phyloP scores from a whole-genome alignment of 345 rosid genomes.

The Capsella bursapastoris region DNA sequence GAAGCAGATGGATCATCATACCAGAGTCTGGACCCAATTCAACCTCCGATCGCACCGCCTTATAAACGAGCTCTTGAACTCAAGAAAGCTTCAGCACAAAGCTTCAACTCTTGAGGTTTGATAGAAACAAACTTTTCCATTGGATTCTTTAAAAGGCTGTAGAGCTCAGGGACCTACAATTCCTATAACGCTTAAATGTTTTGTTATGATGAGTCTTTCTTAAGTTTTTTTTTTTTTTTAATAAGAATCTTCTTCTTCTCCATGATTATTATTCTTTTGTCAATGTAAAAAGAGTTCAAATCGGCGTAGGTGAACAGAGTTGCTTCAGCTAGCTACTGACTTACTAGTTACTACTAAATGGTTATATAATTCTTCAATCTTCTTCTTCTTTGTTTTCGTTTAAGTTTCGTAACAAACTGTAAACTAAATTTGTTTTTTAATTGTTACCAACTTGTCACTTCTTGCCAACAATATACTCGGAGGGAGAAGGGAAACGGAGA shows the following conservation, averaged over 20 bases:
- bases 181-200: constrained; percentile 28
- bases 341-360: not conserved
- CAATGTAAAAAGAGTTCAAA: constrained; percentile 15
- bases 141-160: constrained; percentile 51
- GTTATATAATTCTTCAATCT: not conserved
- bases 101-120: constrained; percentile 48
- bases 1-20: constrained; percentile 66
- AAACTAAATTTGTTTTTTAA: not conserved
- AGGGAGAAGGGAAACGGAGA: no score
- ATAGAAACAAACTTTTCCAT: constrained; percentile 46
- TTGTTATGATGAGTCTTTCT: constrained; percentile 21
- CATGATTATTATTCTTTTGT: not conserved
- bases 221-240: not conserved
- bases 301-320: constrained; percentile 13
- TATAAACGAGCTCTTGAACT: constrained; percentile 85
- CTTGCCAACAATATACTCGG: not conserved
- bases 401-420: constrained; percentile 14
- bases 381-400: not conserved
- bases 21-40: constrained; percentile 88
- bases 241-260: not conserved
- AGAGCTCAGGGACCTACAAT: constrained; percentile 34
- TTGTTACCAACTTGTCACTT: constrained; percentile 15
- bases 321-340: constrained; percentile 14
- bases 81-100: constrained; percentile 83
- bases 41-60: constrained; percentile 94